Percentiles rank a stretch among this genome's conserved stretches.
Evolutionary conservation across 345 rosid species (phyloP).

Genomic region (Syzygium grande): DNA sequence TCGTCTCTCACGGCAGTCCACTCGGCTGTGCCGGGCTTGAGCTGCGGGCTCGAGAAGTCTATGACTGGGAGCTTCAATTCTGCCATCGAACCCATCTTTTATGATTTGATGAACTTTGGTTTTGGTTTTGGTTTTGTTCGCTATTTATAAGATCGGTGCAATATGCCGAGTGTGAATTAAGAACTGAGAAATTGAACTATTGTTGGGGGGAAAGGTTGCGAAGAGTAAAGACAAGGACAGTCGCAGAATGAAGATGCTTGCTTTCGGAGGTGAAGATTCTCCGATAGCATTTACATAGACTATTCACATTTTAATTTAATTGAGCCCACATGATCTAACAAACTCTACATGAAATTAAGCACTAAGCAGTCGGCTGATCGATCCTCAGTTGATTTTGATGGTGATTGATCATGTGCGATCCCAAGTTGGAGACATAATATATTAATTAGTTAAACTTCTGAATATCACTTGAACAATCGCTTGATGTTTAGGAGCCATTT

Average conservation of each 20-base stretch:
- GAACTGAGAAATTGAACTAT: background rate
- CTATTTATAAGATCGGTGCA: background rate
- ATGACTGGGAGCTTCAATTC: slow-evolving; percentile 25
- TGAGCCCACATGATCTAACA: background rate
- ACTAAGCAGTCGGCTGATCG: background rate
- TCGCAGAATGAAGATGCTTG: background rate
- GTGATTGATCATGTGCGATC: background rate
- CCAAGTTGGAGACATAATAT: background rate
- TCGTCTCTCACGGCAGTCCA: slow-evolving; percentile 30
- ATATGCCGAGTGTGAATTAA: background rate
- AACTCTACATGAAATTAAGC: background rate
- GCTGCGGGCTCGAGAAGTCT: slow-evolving; percentile 21
- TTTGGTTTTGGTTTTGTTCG: background rate
- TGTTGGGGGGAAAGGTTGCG: background rate
- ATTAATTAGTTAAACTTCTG: background rate
- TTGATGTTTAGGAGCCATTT: background rate
- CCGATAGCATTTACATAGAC: background rate
- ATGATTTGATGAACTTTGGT: background rate
- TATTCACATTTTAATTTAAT: background rate
- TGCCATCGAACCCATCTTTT: slow-evolving; percentile 31
- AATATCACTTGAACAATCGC: background rate
- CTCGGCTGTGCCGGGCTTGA: slow-evolving; percentile 28
- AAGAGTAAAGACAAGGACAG: background rate
- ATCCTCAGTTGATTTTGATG: background rate
- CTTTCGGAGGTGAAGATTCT: background rate